Percentiles rank a stretch among this genome's conserved stretches.
These are phyloP conservation scores for Acacia confusa DNA, from an alignment of 306 rosid genomes.

Conservation along the genomic window DNA sequence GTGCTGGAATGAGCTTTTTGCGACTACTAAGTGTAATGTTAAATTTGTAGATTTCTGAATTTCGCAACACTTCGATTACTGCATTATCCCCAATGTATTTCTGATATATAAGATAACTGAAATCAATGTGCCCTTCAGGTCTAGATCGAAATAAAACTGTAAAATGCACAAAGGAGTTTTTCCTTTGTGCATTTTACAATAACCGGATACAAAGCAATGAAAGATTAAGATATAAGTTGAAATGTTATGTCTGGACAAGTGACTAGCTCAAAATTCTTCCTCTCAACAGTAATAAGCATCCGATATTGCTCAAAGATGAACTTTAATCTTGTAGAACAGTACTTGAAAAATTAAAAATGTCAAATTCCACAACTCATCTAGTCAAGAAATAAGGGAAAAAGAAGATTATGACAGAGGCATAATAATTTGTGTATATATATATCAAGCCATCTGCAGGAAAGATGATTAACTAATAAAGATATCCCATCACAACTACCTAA, in stretches of 20 bases:
- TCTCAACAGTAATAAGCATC: not conserved
- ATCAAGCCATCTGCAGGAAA: slow-evolving; percentile 15
- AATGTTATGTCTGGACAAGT: not conserved
- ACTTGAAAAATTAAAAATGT: slow-evolving; percentile 1
- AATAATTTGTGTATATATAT: not conserved
- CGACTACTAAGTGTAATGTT: slow-evolving; percentile 64
- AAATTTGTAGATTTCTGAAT: slow-evolving; percentile 55
- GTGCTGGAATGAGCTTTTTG: slow-evolving; percentile 86
- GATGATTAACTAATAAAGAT: slow-evolving; percentile 9
- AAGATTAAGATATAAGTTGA: not conserved
- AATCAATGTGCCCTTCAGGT: slow-evolving; percentile 95
- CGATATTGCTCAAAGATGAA: not conserved
- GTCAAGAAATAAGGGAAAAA: not conserved
- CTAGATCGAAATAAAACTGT: slow-evolving; percentile 92
- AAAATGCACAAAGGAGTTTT: slow-evolving; percentile 57
- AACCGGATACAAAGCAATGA: not conserved
- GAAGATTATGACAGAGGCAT: not conserved
- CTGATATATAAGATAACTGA: slow-evolving; percentile 85
- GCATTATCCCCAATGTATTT: slow-evolving; percentile 73
- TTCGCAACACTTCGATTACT: slow-evolving; percentile 65
- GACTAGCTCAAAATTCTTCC: not conserved
- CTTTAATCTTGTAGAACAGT: not conserved
- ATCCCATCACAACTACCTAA: slow-evolving; percentile 21
- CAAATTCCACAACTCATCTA: not conserved
- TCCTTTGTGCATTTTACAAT: too few species aligned